Percentiles rank a stretch among this genome's conserved stretches.
phyloP scores from a whole-genome alignment of 768 basidiomycete species.

The Pleurotus salmoneostramineus region DNA sequence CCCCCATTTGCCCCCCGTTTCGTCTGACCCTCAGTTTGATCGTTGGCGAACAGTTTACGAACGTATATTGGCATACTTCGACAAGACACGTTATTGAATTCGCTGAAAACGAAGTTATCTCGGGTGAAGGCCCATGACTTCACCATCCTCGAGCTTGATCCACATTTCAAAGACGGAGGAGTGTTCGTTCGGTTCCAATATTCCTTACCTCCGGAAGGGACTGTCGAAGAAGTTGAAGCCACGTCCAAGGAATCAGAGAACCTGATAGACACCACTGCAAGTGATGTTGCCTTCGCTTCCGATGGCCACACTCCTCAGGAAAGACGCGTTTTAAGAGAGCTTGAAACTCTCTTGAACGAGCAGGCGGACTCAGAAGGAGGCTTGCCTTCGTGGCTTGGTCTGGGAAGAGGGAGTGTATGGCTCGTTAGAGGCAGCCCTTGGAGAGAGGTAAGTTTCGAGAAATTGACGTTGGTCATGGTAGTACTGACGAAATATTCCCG shows the following conservation, averaged over 20 bases:
- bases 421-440: slow-evolving; percentile 76
- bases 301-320: slow-evolving; percentile 3
- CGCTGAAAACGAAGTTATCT: slow-evolving; percentile 45
- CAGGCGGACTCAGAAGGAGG: slow-evolving; percentile 47
- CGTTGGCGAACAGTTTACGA: not conserved
- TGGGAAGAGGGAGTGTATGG: slow-evolving; percentile 55
- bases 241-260: not conserved
- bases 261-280: slow-evolving; percentile 1
- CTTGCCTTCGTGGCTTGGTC: slow-evolving; percentile 60
- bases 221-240: slow-evolving; percentile 21
- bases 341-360: slow-evolving; percentile 45
- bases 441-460: slow-evolving; percentile 57
- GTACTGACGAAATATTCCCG: not conserved
- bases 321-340: slow-evolving; percentile 31
- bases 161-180: slow-evolving; percentile 78
- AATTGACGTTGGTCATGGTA: not conserved
- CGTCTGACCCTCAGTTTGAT: too few relatives aligned
- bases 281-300: not conserved
- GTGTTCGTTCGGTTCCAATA: slow-evolving; percentile 78
- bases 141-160: slow-evolving; percentile 57
- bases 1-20: slow-evolving; percentile 25
- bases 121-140: slow-evolving; percentile 54
- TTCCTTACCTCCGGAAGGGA: slow-evolving; percentile 7
- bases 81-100: slow-evolving; percentile 44
- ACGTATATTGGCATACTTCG: not conserved